Evolutionary conservation across 2,329 filamentous ascomycete genomes (phyloP), one percentile per base, ranked within the genome.

Genomic region (Aspergillus puulaauensis): DNA sequence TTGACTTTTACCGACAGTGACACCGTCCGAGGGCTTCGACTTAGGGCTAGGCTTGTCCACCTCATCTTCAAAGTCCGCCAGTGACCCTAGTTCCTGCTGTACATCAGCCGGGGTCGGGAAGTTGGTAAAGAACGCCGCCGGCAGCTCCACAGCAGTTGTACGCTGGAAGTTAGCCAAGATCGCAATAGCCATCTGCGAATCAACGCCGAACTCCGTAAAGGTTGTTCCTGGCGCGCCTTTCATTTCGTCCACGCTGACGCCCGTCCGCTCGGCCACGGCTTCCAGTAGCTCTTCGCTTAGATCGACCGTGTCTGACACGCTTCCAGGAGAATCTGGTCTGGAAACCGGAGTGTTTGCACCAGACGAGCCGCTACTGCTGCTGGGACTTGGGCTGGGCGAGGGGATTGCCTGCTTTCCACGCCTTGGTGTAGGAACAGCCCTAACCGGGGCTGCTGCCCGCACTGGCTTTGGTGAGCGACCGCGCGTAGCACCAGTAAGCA

Each of bases 201-300:
- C 54, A 19, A 56, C 47, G 7, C 54, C 54, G 14, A 56, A 24
- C 6, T 51, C 54, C 21, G 47, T 21, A 27, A 56, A 56, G 11
- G 35, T 43, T 2, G 33, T 14, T 15, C 27, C 46, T 6, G 46
- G 27, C 0, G 54, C n/a, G 15, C 11, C 24, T 8, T 35, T 56
- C 19, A 56, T 33, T 17, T 56, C 47, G 3, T 23, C 40, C 11
- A 56, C 27, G 19, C 39, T 41, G 47, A 56, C 47, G 2, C 54
- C 54, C n/a, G 39, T 56, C 14, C 24, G 17, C 31, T 68, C 63
- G 7, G 72, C 70, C 58, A 75, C 68, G 37, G 68, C 70, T 23
- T 71, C 66, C 45, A 75, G 54, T 9, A 54, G 33, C 19, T 48
- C 46, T 4, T 24, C 33, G 46, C n/a, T 11, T 5, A 48, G n/a